Evolutionary conservation across 1,284 basidiomycete genomes (phyloP), one percentile per base, ranked within the genome.

Genomic region (Sporisorium iseilematis-ciliati): DNA sequence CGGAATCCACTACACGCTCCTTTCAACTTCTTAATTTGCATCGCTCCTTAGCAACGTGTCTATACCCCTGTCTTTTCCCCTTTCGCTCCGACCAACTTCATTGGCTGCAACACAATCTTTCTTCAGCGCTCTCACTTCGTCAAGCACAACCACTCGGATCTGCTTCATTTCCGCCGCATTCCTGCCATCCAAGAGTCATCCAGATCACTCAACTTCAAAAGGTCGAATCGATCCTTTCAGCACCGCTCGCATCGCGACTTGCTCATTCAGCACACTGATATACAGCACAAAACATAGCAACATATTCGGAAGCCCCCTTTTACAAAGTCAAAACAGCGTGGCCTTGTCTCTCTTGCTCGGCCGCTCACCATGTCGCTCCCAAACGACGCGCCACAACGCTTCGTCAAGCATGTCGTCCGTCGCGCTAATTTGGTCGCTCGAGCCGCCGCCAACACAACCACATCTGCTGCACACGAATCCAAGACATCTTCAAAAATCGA

Each of bases 351-450:
- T 26, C 21, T 26, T 14, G n/a, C 26, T 21, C 14, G 11, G 35
- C 40, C 16, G 29, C 20, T 11, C 43, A 56, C 7, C 50, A 75
- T 75, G 73, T 20, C 64, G 51, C 31, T 71, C 12, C 52, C 57
- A 18, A 40, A 55, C 16, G 65, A 59, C 57, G 41, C 64, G 59
- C 68, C 68, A 16, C 57, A 42, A 40, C 57, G 73, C 67, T 75
- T 75, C 33, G 73, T 57, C 50, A 75, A 71, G 65, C 74, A 72
- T 50, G 62, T 72, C 42, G 69, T 72, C 7, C 74, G 65, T 42
- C 59, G 58, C 11, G 53, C 65, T 38, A 58, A 49, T n/a, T 16
- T 68, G n/a, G 59, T 66, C 41, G 65, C 57, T 16, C 52, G 66
- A 21, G 62, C 51, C 33, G 31, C 60, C 26, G n/a, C 59, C 21